Base-by-base conservation (phyloP, 208 protist species). In the Trypanosoma mega region DNA sequence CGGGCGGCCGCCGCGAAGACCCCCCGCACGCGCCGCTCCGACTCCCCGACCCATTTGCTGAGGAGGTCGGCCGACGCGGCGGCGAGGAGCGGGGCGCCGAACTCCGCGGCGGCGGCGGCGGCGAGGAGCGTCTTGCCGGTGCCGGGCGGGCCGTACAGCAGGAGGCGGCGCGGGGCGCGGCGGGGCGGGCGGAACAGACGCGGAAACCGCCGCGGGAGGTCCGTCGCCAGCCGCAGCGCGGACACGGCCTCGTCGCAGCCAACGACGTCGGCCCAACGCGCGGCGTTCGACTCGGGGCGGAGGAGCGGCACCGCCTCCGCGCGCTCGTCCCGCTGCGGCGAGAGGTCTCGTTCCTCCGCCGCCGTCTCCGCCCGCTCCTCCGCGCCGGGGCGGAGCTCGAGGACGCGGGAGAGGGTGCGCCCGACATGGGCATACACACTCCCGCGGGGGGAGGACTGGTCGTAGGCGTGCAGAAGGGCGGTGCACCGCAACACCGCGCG, bases 31-130 rank as follows among this genome's bases (percentile, higher is more conserved):
- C 98, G 85, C 63, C 92, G 90, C 68, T 99, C 98, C 47, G 85
- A 96, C 68, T 99, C 95, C 7, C 98, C 98, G 7, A 99, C 79
- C 96, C 97, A 99, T 74, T 99, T 99, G 55, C 81, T 96, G 3
- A 99, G 73, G 39, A 99, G 69, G 64, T 98, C 96, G 0, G 93
- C 89, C 6, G 94, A 92, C 5, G 93, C 96, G n/a, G 99, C 64
- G 18, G 74, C 85, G 41, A 98, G 81, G 36, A 99, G 94, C 4
- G 87, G 93, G 3, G 85, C 67, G 21, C 92, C 78, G 11, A 85
- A 92, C 66, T 97, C 97, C 29, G 78, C 87, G 5, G 96, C 94
- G 24, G 98, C 90, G 23, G 89, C 88, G 61, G 78, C 96, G 48
- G 93, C 97, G n/a, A 98, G 64, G 41, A 90, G 92, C 7, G 93